Conservation (phyloP, 75 land plant species). For the Isoetes taiwanensis region DNA sequence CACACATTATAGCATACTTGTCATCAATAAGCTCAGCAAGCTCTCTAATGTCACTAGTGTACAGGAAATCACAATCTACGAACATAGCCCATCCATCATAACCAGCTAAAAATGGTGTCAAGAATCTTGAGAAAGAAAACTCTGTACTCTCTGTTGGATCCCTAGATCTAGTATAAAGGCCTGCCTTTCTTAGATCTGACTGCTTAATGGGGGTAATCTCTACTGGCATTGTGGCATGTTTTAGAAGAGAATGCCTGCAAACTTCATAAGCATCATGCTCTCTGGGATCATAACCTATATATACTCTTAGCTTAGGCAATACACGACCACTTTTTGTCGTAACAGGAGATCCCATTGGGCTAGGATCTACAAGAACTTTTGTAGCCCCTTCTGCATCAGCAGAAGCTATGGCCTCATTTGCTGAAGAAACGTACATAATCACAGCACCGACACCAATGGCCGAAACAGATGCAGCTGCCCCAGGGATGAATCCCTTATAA, state of each 20-base stretch:
- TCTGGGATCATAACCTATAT: conserved; percentile 61
- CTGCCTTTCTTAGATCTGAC: conserved; percentile 28
- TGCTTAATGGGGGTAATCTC: conserved; percentile 58
- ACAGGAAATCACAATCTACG: conserved; percentile 75
- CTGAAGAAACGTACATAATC: too few relatives aligned
- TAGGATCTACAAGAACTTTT: too few relatives aligned
- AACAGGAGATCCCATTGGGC: too few relatives aligned
- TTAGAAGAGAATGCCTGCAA: conserved; percentile 56
- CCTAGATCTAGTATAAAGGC: conserved; percentile 33
- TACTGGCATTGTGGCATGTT: conserved; percentile 42
- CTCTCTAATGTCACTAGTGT: conserved; percentile 21
- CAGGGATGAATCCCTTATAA: too few relatives aligned
- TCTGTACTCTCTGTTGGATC: conserved; percentile 61
- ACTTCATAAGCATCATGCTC: conserved; percentile 71
- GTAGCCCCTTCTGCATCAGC: too few relatives aligned
- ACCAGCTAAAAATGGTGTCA: conserved; percentile 59
- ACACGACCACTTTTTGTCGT: conserved; percentile 14
- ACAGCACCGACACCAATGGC: too few relatives aligned
- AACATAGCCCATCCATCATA: conserved; percentile 78
- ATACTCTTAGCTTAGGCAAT: conserved; percentile 22
- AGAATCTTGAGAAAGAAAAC: conserved; percentile 72
- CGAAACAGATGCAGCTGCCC: too few relatives aligned
- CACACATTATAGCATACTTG: conserved; percentile 61
- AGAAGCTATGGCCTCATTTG: too few relatives aligned
- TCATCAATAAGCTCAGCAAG: conserved; percentile 38